Base-by-base conservation (phyloP, 352 stramenopile genomes). In the Phytophthora uliginosa region DNA sequence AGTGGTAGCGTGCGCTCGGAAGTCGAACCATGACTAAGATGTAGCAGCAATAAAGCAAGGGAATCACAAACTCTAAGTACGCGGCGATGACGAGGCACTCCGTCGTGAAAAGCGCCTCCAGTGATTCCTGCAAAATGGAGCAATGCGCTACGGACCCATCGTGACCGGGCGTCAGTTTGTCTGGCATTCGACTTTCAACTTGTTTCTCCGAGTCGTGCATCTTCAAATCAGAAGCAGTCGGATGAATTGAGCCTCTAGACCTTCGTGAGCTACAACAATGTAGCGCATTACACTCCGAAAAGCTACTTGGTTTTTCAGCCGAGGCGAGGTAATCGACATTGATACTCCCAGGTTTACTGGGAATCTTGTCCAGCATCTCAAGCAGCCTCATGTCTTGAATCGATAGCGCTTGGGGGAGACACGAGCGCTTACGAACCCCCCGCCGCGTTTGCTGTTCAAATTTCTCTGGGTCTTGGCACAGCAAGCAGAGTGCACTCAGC, bases 401-500 rank as follows among this genome's bases (percentile, higher is more conserved):
- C 7, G 48, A 31, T 15, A 54, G 17, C 3, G 17, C 9, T 10
- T 54, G 13, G 22, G 48, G 48, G 22, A 54, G 48, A n/a, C 48
- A 31, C 22, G 48, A 54, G 9, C 48, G n/a, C 22, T 54, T 54
- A 1, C 48, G 48, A 31, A 33, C 10, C 9, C 48, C 48, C 22
- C 22, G 13, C 20, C 31, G 48, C 9, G 48, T 31, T 31, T 54
- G 48, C 22, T 54, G 31, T 22, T 61, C 20, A 36, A 67, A 40
- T 36, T 56, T 56, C 4, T 66, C 48, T 18, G 24, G 36, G 34
- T 65, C 17, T 47, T 61, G 56, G 17, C 38, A 71, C 26, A 71
- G 20, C 7, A 47, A 13, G 20, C 34, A 47, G 9, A 71, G 47
- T 18, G 28, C 13, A 24, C 9, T 17, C 8, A 66, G 17, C 13